Conservation (phyloP, 805 yeast genomes). For the Wickerhamomyces hampshirensis region DNA sequence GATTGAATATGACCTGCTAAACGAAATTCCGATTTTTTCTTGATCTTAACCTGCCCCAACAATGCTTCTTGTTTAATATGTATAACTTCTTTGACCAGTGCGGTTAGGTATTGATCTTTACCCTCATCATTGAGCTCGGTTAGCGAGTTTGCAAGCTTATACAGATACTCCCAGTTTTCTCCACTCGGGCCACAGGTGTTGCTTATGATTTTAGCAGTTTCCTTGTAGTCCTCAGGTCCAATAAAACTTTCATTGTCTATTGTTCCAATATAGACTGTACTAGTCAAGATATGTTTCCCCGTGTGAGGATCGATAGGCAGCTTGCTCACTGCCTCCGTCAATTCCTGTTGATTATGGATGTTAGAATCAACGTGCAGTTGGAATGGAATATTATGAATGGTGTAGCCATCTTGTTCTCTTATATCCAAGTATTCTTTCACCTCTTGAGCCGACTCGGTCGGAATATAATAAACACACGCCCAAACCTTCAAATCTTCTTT, state of each 20-base stretch:
- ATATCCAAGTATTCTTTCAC: conserved; percentile 70
- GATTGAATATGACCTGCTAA: not conserved
- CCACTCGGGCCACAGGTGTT: conserved; percentile 77
- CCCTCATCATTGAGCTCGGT: conserved; percentile 22
- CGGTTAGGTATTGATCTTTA: conserved; percentile 17
- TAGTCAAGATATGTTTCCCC: conserved; percentile 42
- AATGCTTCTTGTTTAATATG: not conserved
- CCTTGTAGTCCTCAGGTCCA: conserved; percentile 65
- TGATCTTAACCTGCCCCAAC: not conserved
- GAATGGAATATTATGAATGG: conserved; percentile 63
- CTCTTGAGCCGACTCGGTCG: conserved; percentile 52
- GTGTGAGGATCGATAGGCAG: conserved; percentile 28
- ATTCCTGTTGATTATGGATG: conserved; percentile 2
- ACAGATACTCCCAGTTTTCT: conserved; percentile 65
- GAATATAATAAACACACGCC: conserved; percentile 84
- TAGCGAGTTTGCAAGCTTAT: conserved; percentile 47
- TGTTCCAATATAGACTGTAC: conserved; percentile 80
- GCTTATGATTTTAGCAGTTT: conserved; percentile 59
- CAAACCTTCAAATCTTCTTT: conserved; percentile 50
- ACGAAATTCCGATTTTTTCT: not conserved
- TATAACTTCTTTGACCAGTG: conserved; percentile 13
- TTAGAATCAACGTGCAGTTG: conserved; percentile 33
- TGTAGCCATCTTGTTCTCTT: conserved; percentile 87
- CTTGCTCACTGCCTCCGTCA: conserved; percentile 6
- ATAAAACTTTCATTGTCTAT: conserved; percentile 75